A percentile compares a stretch with the other conserved stretches of the same genome.
These are phyloP conservation scores for Orbilia brochopaga DNA, from an alignment of 2,329 filamentous ascomycete genomes.

Conservation along the genomic window DNA sequence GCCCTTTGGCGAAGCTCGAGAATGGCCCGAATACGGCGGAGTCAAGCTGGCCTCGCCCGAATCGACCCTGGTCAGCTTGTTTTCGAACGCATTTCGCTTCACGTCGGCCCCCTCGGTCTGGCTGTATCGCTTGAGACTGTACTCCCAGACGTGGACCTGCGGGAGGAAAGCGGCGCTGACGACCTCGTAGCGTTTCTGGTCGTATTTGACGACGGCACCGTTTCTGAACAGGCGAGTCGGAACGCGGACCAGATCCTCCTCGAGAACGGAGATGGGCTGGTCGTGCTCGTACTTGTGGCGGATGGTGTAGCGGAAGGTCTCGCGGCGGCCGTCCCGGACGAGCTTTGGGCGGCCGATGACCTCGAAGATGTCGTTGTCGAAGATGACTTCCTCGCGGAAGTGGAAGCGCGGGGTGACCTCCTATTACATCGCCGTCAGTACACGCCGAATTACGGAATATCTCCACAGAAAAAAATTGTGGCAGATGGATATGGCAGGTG, in stretches of 20 bases:
- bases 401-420: slow-evolving; percentile 35
- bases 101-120: slow-evolving; percentile 14
- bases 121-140: slow-evolving; percentile 31
- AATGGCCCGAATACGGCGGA: slow-evolving; percentile 32
- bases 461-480: no score
- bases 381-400: slow-evolving; percentile 38
- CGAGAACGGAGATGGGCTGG: slow-evolving; percentile 5
- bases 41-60: slow-evolving; percentile 35
- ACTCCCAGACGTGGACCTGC: slow-evolving; percentile 40
- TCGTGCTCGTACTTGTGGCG: slow-evolving; percentile 26
- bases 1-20: slow-evolving; percentile 26
- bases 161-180: slow-evolving; percentile 30
- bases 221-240: slow-evolving; percentile 30
- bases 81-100: slow-evolving; percentile 34
- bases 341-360: slow-evolving; percentile 36
- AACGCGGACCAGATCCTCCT: slow-evolving; percentile 24
- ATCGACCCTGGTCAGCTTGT: slow-evolving; percentile 19
- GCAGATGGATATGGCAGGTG: no score
- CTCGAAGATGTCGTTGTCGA: slow-evolving; percentile 40
- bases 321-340: slow-evolving; percentile 11
- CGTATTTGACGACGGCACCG: slow-evolving; percentile 23
- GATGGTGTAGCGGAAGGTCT: slow-evolving; percentile 33
- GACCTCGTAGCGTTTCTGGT: slow-evolving; percentile 29
- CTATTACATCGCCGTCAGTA: slow-evolving; percentile 8
- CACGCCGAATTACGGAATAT: no score